Base-by-base conservation (phyloP, 352 stramenopile species). In the Phytophthora meadii region DNA sequence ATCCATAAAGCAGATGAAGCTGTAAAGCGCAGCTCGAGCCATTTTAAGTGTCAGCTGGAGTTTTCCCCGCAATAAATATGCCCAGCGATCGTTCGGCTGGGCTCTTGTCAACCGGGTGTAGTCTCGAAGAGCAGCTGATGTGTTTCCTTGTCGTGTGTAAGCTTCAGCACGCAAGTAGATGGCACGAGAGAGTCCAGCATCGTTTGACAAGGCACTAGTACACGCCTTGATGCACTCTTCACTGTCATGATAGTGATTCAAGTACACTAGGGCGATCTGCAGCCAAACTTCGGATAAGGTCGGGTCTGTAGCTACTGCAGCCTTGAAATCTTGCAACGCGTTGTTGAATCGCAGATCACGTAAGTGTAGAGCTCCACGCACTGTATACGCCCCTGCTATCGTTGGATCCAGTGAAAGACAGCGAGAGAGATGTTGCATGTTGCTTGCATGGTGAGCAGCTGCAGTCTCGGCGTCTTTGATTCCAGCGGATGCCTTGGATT, bases 251-350 rank as follows among this genome's bases (percentile, higher is more conserved):
- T 91, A 94, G 54, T 94, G 83, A 45, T 89, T 91, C 5, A 94
- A 61, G 53, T 89, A 92, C 37, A 94, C 81, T 30, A 94, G 67
- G 11, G 82, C 85, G 48, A 94, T 94, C 66, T 94, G 81, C 39
- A 94, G 59, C 85, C 85, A 94, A 17, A 91, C 77, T 34, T 89
- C 81, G 34, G 87, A 87, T 24, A 94, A 57, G 37, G 85, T 94
- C 22, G 85, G 85, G 41, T 94, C 83, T 0, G 84, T 86, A 14
- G 81, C 61, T 4, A 91, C 85, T 6, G 85, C 83, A 5, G 83
- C 85, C 59, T 94, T 92, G 57, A 92, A 94, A 51, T 94, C 83
- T 49, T 94, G 83, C 27, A 94, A 62, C 25, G 85, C 85, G 19
- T 75, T 92, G 50, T 82, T 89, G 63, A 91, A 94, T 40, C 86